Conservation (phyloP, 2,329 filamentous ascomycete species). For the Calcarisporium arbuscula region DNA sequence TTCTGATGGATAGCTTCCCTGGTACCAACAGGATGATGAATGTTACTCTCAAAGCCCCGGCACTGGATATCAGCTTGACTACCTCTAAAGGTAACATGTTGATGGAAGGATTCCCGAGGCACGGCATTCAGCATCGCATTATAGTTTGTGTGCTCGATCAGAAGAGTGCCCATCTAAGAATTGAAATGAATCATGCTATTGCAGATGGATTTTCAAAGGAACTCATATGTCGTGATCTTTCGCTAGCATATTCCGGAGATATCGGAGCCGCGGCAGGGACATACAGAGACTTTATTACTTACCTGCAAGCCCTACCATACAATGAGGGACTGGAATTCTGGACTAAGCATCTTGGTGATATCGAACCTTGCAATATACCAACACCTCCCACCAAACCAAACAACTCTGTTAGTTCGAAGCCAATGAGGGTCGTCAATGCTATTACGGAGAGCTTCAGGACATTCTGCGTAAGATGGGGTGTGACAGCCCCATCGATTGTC, state of each 20-base stretch:
- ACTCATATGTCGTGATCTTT: slow-evolving; percentile 18
- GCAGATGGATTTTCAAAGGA: slow-evolving; percentile 18
- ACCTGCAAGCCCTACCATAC: neutral
- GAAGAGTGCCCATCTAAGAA: slow-evolving; percentile 10
- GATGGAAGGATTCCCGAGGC: slow-evolving; percentile 1
- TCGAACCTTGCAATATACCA: slow-evolving; percentile 2
- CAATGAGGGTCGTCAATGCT: neutral
- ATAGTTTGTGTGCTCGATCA: slow-evolving; percentile 7
- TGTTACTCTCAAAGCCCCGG: slow-evolving; percentile 7
- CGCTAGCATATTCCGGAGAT: slow-evolving; percentile 13
- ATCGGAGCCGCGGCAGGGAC: neutral
- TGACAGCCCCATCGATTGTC: slow-evolving; percentile 44
- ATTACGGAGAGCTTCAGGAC: slow-evolving; percentile 1
- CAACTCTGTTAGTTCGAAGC: neutral
- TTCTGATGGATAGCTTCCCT: slow-evolving; percentile 7
- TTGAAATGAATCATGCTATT: slow-evolving; percentile 23
- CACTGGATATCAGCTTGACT: neutral
- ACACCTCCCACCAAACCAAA: neutral
- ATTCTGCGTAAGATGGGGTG: slow-evolving; percentile 16
- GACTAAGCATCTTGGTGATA: slow-evolving; percentile 7
- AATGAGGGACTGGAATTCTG: slow-evolving; percentile 12
- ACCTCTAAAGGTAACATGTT: no score
- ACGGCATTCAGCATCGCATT: slow-evolving; percentile 8
- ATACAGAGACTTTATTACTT: slow-evolving; percentile 6
- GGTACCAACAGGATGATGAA: slow-evolving; percentile 7